Percentiles rank a stretch among this genome's conserved stretches.
Evolutionary conservation across 257 asterid species (phyloP).

Genomic region (Nicotiana sylvestris): DNA sequence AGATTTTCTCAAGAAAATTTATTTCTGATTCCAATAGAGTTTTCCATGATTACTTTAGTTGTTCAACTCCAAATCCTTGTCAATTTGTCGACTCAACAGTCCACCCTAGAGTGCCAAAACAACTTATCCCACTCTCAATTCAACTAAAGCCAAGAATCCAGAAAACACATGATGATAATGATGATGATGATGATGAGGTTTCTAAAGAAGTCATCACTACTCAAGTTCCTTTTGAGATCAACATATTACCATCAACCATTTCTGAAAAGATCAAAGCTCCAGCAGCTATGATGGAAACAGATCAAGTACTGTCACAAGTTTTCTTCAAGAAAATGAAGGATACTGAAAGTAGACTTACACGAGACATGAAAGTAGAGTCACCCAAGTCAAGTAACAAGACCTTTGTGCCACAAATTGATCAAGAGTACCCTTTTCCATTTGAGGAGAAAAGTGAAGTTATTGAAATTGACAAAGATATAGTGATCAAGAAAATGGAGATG

Average conservation of each 20-base stretch:
- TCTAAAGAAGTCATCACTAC: neutral
- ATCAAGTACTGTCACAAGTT: slow-evolving; percentile 43
- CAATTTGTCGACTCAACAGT: slow-evolving; percentile 33
- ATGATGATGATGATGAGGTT: neutral
- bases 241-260: slow-evolving; percentile 13
- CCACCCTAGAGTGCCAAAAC: neutral
- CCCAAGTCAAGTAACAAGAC: too few species aligned
- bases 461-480: slow-evolving; percentile 14
- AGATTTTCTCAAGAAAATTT: slow-evolving; percentile 47
- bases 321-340: slow-evolving; percentile 75
- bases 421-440: slow-evolving; percentile 20
- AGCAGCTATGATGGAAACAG: neutral
- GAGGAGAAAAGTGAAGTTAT: slow-evolving; percentile 27
- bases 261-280: neutral
- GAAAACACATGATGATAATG: neutral
- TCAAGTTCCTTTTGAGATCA: neutral
- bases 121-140: slow-evolving; percentile 26
- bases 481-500: slow-evolving; percentile 7
- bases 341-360: slow-evolving; percentile 35
- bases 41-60: slow-evolving; percentile 9
- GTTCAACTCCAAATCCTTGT: slow-evolving; percentile 10
- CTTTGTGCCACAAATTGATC: too few species aligned
- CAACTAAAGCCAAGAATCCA: slow-evolving; percentile 8
- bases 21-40: neutral
- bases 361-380: slow-evolving; percentile 45